These are phyloP conservation scores for Gracilaria gracilis DNA, from an alignment of 23 red algal genomes.

Conservation along the genomic window DNA sequence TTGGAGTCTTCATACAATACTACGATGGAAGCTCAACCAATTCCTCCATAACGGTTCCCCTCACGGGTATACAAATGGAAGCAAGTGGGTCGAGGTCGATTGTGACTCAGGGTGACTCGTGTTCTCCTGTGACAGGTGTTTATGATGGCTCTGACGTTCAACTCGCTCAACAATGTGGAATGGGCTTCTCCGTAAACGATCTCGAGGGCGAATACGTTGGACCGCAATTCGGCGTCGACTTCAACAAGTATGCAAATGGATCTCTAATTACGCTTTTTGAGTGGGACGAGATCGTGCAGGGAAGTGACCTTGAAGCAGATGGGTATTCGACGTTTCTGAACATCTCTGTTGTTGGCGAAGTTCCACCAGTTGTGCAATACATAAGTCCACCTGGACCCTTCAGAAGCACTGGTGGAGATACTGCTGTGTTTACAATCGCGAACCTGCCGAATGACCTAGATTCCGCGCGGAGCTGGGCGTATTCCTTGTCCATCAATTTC, in stretches of 20 bases:
- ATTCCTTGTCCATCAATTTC: constrained; percentile 37
- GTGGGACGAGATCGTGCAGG: constrained; percentile 57
- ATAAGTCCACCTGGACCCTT: constrained; percentile 45
- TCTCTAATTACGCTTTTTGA: constrained; percentile 31
- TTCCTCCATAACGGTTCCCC: constrained; percentile 30
- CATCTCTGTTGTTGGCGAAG: constrained; percentile 27
- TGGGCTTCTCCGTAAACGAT: constrained; percentile 53
- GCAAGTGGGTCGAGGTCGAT: neutral
- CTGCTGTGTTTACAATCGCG: constrained; percentile 31
- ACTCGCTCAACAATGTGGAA: constrained; percentile 40
- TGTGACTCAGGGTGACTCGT: neutral
- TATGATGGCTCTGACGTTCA: constrained; percentile 43
- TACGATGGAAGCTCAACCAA: constrained; percentile 63
- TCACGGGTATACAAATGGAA: constrained; percentile 9
- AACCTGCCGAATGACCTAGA: constrained; percentile 35
- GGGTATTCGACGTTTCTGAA: constrained; percentile 61
- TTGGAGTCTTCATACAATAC: constrained; percentile 69
- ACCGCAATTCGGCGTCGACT: constrained; percentile 43
- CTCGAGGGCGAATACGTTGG: constrained; percentile 43
- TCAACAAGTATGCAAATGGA: constrained; percentile 38
- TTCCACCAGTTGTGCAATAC: constrained; percentile 33
- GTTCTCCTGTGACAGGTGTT: constrained; percentile 44
- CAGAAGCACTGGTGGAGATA: constrained; percentile 36
- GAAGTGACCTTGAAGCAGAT: constrained; percentile 62
- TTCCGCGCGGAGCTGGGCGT: constrained; percentile 3